Base-by-base conservation (phyloP, 1,284 basidiomycete genomes). In the Amylostereum chailletii region DNA sequence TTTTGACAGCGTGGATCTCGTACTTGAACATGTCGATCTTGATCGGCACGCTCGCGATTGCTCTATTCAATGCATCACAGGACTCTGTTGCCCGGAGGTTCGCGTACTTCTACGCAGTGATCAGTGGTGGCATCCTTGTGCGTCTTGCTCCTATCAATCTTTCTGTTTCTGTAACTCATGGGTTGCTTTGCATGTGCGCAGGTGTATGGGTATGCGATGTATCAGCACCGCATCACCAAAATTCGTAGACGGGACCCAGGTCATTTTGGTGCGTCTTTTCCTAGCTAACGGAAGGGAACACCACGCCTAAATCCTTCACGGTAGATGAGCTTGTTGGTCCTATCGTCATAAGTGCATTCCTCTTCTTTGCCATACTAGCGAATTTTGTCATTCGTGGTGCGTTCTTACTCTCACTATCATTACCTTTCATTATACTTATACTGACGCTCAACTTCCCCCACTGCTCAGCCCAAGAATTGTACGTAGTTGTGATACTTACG, bases 201-300 rank as follows among this genome's bases (percentile, higher is more conserved):
- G 86, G 64, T 91, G 3, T 98, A 98, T 69, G 93, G 90, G 0
- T 94, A 90, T 66, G 71, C 70, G 5, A 71, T 95, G 51, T 97
- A 95, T 66, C 92, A 97, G 64, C 79, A 84, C 55, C 82, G 95
- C 44, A 83, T 98, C 48, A 88, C 87, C 42, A 84, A 94, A 78
- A 98, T 99, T 59, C 86, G 89, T 32, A 82, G 85, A 54, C 77
- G 93, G 47, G 89, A 94, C 68, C 85, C 92, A n/a, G 90, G 91
- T 2, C 83, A 88, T 60, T 96, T 97, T 61, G 92, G 92, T 94
- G 52, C 40, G 77, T 69, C 30, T 27, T 5, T 38, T 33, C 2
- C 29, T 31, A 53, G 11, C 33, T 19, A 19, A 19, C 19, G 19
- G 19, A 19, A 19, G 19, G 19, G 19, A 19, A 19, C 19, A 19